These are phyloP conservation scores for Phytophthora citrophthora DNA, from an alignment of 352 stramenopile species.

Conservation along the genomic window DNA sequence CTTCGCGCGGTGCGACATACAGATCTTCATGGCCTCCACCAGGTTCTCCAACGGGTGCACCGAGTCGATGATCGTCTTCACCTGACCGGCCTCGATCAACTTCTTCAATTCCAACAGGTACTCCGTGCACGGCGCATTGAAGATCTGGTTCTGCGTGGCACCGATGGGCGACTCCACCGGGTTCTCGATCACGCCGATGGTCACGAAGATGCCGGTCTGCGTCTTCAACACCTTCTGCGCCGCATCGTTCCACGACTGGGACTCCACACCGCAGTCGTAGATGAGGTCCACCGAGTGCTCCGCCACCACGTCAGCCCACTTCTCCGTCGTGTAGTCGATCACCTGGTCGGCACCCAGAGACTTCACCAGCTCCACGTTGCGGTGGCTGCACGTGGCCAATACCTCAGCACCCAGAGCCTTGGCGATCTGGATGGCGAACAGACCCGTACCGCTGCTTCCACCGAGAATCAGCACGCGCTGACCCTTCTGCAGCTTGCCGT, in stretches of 20 bases:
- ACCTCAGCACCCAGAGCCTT: slow-evolving; percentile 43
- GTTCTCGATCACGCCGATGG: slow-evolving; percentile 36
- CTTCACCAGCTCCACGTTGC: slow-evolving; percentile 51
- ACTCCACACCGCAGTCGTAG: slow-evolving; percentile 30
- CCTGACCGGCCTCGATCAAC: slow-evolving; percentile 35
- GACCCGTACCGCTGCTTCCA: slow-evolving; percentile 63
- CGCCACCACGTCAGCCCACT: slow-evolving; percentile 47
- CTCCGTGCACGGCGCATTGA: slow-evolving; percentile 7
- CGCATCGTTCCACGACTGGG: slow-evolving; percentile 40
- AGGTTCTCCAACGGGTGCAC: slow-evolving; percentile 63
- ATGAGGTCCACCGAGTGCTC: slow-evolving; percentile 41
- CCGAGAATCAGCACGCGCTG: slow-evolving; percentile 46
- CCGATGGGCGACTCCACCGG: slow-evolving; percentile 69
- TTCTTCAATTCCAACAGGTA: slow-evolving; percentile 40
- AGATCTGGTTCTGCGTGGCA: slow-evolving; percentile 31
- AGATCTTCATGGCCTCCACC: slow-evolving; percentile 52
- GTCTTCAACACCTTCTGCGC: slow-evolving; percentile 46
- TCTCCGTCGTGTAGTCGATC: slow-evolving; percentile 58
- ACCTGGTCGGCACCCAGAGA: slow-evolving; percentile 56
- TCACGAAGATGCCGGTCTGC: slow-evolving; percentile 46
- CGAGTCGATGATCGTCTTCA: slow-evolving; percentile 56
- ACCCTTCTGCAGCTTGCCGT: slow-evolving; percentile 36
- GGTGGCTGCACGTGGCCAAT: slow-evolving; percentile 43
- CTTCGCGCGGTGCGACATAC: slow-evolving; percentile 58
- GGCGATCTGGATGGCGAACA: slow-evolving; percentile 66